Evolutionary conservation across 192 early-diverging fungal species (phyloP).

Genomic region (Coemansia sp.): DNA sequence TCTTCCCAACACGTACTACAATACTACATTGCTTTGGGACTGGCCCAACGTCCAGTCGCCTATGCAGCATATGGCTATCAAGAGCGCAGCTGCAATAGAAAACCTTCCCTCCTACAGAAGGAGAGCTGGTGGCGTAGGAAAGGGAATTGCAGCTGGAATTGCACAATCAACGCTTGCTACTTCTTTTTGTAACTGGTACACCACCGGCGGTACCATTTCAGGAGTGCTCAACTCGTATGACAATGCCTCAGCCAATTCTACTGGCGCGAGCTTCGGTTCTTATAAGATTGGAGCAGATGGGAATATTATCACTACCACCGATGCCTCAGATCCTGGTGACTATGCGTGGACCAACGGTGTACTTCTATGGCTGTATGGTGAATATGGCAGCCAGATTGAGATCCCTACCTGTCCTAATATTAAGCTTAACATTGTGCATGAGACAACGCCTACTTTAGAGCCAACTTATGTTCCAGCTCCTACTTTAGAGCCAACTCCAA

Average conservation of each 20-base stretch:
- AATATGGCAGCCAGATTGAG: conserved; percentile 23
- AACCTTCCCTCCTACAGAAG: neutral
- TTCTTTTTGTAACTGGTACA: conserved; percentile 69
- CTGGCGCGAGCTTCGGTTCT: conserved; percentile 28
- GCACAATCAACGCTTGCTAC: conserved; percentile 58
- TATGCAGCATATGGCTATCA: conserved; percentile 58
- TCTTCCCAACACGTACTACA: conserved; percentile 61
- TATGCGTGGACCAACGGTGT: conserved; percentile 49
- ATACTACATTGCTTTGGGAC: conserved; percentile 67
- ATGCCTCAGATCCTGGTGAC: conserved; percentile 12
- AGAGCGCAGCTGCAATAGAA: conserved; percentile 24
- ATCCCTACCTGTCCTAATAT: conserved; percentile 45
- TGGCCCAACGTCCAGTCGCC: conserved; percentile 68
- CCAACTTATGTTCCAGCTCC: neutral
- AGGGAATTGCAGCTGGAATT: conserved; percentile 18
- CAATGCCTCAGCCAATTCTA: neutral
- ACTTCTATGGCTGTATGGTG: conserved; percentile 33
- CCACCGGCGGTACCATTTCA: conserved; percentile 61
- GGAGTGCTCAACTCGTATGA: conserved; percentile 43
- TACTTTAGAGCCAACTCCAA: neutral
- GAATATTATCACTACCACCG: conserved; percentile 22
- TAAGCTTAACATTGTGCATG: conserved; percentile 31
- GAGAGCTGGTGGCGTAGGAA: neutral
- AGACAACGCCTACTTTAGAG: neutral
- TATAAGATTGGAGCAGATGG: conserved; percentile 23